These are phyloP conservation scores for Rossbeevera mucosa DNA, from an alignment of 768 basidiomycete genomes.

Conservation along the genomic window DNA sequence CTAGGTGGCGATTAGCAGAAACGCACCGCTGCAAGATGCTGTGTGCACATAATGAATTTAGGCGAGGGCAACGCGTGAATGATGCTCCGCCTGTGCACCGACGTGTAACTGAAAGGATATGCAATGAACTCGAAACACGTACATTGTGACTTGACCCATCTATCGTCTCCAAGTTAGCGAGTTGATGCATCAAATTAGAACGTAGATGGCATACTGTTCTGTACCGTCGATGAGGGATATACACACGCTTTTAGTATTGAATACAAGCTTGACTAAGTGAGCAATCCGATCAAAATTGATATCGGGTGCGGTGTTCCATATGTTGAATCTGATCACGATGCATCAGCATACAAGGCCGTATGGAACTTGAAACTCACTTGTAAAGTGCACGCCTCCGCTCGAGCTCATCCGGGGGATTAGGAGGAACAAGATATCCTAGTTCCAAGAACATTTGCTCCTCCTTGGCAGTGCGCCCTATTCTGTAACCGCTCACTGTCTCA, in stretches of 20 bases:
- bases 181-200: neutral
- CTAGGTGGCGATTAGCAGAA: neutral
- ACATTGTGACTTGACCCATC: conserved; percentile 92
- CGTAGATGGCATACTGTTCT: conserved; percentile 57
- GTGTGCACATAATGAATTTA: conserved; percentile 79
- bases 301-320: conserved; percentile 83
- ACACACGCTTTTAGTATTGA: conserved; percentile 80
- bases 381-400: conserved; percentile 82
- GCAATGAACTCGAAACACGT: conserved; percentile 23
- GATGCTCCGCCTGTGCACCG: conserved; percentile 42
- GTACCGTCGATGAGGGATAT: conserved; percentile 82
- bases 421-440: conserved; percentile 70
- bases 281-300: conserved; percentile 91
- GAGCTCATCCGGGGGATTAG: conserved; percentile 79
- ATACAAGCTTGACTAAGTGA: conserved; percentile 89
- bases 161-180: conserved; percentile 25
- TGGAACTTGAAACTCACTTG: conserved; percentile 46
- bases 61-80: conserved; percentile 43
- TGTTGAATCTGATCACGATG: conserved; percentile 65
- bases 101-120: neutral
- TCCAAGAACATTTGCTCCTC: conserved; percentile 66
- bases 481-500: conserved; percentile 30
- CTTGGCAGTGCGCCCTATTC: conserved; percentile 50
- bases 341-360: neutral
- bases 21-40: conserved; percentile 70